phyloP scores from a whole-genome alignment of 2,329 filamentous ascomycete species.

The Xylaria sp. region DNA sequence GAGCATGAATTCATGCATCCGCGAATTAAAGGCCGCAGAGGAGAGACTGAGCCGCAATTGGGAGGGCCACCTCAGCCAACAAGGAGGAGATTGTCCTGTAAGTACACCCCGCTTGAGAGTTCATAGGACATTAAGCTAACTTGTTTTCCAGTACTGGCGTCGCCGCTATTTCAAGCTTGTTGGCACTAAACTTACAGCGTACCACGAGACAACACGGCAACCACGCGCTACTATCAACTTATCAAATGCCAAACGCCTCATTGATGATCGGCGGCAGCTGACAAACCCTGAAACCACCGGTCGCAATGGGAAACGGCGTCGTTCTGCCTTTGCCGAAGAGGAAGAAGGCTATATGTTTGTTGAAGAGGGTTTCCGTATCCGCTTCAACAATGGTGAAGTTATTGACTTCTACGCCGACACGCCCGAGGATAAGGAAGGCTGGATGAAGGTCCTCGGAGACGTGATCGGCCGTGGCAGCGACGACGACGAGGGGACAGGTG shows the following conservation, averaged over 20 bases:
- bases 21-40: constrained; percentile 92
- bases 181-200: constrained; percentile 91
- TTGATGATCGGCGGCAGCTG: constrained; percentile 88
- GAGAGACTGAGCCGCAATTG: constrained; percentile 79
- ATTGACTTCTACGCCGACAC: constrained; percentile 99
- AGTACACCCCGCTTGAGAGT: constrained; percentile 56
- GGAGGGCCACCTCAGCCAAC: constrained; percentile 93
- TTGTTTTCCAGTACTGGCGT: constrained; percentile 82
- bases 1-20: constrained; percentile 96
- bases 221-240: constrained; percentile 97
- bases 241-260: constrained; percentile 89
- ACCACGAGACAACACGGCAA: constrained; percentile 94
- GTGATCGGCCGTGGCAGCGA: constrained; percentile 68
- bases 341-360: constrained; percentile 99
- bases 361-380: constrained; percentile 97
- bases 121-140: constrained; percentile 52
- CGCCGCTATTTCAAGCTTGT: constrained; percentile 96
- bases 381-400: constrained; percentile 96
- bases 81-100: constrained; percentile 97
- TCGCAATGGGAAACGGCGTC: constrained; percentile 81
- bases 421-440: constrained; percentile 86
- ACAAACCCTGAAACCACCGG: constrained; percentile 85
- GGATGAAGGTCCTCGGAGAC: constrained; percentile 90
- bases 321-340: constrained; percentile 96
- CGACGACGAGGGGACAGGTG: constrained; percentile 58